Evolutionary conservation across 2,329 filamentous ascomycete genomes (phyloP), one percentile per base, ranked within the genome.

Genomic region (Penicillium sp.): DNA sequence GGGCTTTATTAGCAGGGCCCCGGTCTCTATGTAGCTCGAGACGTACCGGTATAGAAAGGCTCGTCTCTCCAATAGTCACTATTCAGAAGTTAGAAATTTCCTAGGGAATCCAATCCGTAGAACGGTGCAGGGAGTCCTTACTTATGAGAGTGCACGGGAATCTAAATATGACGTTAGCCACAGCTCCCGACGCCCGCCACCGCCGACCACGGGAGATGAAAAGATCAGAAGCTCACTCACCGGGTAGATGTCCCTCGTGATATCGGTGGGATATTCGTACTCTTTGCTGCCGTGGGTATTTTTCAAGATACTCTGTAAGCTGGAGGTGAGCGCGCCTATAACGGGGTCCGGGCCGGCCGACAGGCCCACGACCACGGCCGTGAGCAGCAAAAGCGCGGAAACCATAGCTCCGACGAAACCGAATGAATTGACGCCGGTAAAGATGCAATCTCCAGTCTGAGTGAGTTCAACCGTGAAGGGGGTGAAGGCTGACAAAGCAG

Each of bases 261-360:
- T 72, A 61, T 83, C 80, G 0, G 83, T 86, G 0, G 83, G 83
- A 67, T 85, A 86, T 16, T 67, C 74, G 67, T 85, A 85, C 18
- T 79, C 71, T 9, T 75, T 69, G 42, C 74, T 76, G 20, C 73
- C 67, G 59, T 81, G 75, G 5, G 80, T 82, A 58, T 82, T 78
- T 48, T 75, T 71, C 46, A 85, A 65, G 46, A 85, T 80, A 51
- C 78, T 77, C 61, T 84, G 80, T 41, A 85, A 69, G 36, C 75
- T 71, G 14, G 73, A 68, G 11, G 76, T 75, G 22, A 79, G 55
- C 7, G 50, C 53, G 33, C 54, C 67, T 14, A 54, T 44, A 25
- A 57, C 67, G n/a, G 57, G 54, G 16, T 48, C 47, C 50, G 66
- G 56, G 39, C 60, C 63, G 35, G 31, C 31, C 36, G 66, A 53